phyloP scores from a whole-genome alignment of 2,329 filamentous ascomycete genomes.

The Trichophyton benhamiae region DNA sequence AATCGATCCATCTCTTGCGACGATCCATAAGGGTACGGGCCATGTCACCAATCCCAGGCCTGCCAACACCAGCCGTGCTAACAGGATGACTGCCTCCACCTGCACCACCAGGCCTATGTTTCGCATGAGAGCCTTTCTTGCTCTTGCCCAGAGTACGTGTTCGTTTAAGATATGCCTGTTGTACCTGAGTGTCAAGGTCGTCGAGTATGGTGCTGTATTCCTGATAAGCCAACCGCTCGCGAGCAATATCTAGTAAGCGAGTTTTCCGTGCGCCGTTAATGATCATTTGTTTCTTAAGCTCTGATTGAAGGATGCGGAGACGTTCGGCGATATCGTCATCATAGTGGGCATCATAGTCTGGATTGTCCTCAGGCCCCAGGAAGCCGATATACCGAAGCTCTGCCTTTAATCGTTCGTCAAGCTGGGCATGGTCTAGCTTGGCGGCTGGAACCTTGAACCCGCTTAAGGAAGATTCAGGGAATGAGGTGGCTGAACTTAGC shows the following conservation, averaged over 20 bases:
- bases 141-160: slow-evolving; percentile 88
- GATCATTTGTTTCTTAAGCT: slow-evolving; percentile 70
- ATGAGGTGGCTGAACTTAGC: slow-evolving; percentile 59
- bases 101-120: slow-evolving; percentile 49
- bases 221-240: slow-evolving; percentile 88
- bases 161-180: slow-evolving; percentile 88
- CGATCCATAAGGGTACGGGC: slow-evolving; percentile 89
- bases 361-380: slow-evolving; percentile 54
- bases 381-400: slow-evolving; percentile 88
- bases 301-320: slow-evolving; percentile 69
- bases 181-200: slow-evolving; percentile 88
- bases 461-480: slow-evolving; percentile 64
- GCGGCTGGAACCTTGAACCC: slow-evolving; percentile 67
- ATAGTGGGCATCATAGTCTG: slow-evolving; percentile 77
- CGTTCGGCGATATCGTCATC: slow-evolving; percentile 92
- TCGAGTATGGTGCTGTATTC: slow-evolving; percentile 96
- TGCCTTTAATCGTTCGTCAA: slow-evolving; percentile 83
- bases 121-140: slow-evolving; percentile 66
- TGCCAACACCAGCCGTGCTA: slow-evolving; percentile 31
- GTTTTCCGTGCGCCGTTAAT: slow-evolving; percentile 85
- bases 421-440: slow-evolving; percentile 70
- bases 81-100: slow-evolving; percentile 54
- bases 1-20: slow-evolving; percentile 76
- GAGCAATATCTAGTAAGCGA: slow-evolving; percentile 71
- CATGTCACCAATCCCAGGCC: slow-evolving; percentile 68